These are phyloP conservation scores for Heliamphora exappendiculata DNA, from an alignment of 148 eudicot species.

Conservation along the genomic window DNA sequence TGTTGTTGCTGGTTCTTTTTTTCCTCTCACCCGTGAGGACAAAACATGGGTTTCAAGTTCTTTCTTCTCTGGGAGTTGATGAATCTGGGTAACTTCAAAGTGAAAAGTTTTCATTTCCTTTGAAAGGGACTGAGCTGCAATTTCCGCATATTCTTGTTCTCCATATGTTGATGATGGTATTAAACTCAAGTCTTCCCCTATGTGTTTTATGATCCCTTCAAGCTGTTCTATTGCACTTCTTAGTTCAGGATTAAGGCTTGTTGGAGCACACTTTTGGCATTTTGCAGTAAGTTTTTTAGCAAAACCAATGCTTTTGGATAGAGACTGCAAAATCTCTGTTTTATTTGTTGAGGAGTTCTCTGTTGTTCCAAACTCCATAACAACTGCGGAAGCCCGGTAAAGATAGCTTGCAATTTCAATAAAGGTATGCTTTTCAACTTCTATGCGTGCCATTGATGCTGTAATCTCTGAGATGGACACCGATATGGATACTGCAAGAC, in stretches of 20 bases:
- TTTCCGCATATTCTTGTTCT: conserved; percentile 33
- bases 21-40: conserved; percentile 6
- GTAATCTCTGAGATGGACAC: conserved; percentile 44
- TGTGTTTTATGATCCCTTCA: conserved; percentile 43
- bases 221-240: conserved; percentile 34
- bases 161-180: conserved; percentile 37
- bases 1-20: conserved; percentile 10
- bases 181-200: conserved; percentile 52
- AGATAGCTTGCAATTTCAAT: conserved; percentile 49
- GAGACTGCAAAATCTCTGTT: conserved; percentile 31
- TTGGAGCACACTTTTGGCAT: conserved; percentile 20
- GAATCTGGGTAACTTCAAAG: conserved; percentile 25
- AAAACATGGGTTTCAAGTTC: conserved; percentile 6
- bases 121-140: conserved; percentile 47
- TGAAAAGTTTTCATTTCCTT: conserved; percentile 47
- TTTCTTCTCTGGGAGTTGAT: conserved; percentile 14
- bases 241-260: conserved; percentile 16
- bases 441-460: conserved; percentile 26
- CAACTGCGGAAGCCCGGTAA: conserved; percentile 46
- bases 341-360: conserved; percentile 24
- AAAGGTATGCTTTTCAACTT: conserved; percentile 33
- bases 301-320: conserved; percentile 29
- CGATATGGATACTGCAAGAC: conserved; percentile 31
- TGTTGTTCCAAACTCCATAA: conserved; percentile 45
- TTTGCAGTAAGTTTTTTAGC: conserved; percentile 33